Evolutionary conservation across 805 yeast genomes (phyloP), one percentile per base, ranked within the genome.

Genomic region (Ogataea nonfermentans): DNA sequence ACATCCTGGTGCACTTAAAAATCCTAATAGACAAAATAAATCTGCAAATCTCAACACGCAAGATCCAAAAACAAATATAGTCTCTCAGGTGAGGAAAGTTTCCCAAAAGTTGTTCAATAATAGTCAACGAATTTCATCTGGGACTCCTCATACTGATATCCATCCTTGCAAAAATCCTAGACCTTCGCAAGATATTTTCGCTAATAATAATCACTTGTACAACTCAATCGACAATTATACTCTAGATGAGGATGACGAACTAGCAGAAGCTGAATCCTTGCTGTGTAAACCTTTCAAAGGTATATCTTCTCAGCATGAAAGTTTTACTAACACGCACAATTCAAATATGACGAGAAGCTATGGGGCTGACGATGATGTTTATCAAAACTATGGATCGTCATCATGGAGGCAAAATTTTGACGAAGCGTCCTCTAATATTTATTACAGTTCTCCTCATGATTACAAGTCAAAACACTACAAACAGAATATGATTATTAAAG

Each of bases 401-500:
- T 22, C 51, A 1, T 35, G 36, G 11, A 50, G 45, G 32, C 20
- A 46, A 24, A 47, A 41, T 14, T 36, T 31, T 14, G 55, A 46
- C 22, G 48, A 45, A 15, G 35, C 35, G 10, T 26, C 49, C 8
- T 45, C 49, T 10, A 51, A 49, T 10, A 48, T 44, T 24, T 43
- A 48, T 24, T 48, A 48, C 31, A 52, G 49, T 14, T 60, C 66
- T 2, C 66, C 67, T 0, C 67, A 62, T 43, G 56, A 62, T 41
- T 60, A 58, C 44, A 57, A 55, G 29, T 53, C 62, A 13, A 41
- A 49, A 23, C 52, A 57, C 31, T 55, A 53, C 19, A 51, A 44
- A 17, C 61, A 57, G 32, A 52, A 50, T 35, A 13, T 55, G 22
- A 28, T 54, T 1, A 24, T 48, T 13, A 55, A 50, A 23, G 30